Percentiles rank a stretch among this genome's conserved stretches.
Conservation (phyloP, 805 yeast species). For the Saccharomycopsis olivae region DNA sequence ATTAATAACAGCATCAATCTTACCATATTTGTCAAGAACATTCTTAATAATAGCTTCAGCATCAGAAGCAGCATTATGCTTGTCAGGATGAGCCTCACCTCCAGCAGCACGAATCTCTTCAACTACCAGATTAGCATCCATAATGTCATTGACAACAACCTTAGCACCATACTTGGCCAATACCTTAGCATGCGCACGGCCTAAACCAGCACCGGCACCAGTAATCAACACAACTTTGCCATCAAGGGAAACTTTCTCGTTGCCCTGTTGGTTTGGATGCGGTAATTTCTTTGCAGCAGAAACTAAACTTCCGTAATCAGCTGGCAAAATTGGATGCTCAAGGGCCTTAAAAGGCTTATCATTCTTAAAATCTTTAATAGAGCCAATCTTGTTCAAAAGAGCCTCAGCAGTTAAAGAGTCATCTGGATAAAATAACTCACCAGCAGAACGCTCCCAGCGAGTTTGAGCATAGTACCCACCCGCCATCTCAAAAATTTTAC, state of each 20-base stretch:
- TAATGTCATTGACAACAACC: constrained; percentile 87
- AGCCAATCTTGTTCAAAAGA: constrained; percentile 54
- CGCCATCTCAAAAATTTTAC: constrained; percentile 83
- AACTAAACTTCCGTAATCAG: constrained; percentile 58
- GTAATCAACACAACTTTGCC: constrained; percentile 85
- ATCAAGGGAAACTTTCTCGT: constrained; percentile 48
- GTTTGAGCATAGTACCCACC: constrained; percentile 90
- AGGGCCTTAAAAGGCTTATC: constrained; percentile 42
- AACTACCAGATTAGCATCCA: constrained; percentile 63
- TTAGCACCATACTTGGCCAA: constrained; percentile 90
- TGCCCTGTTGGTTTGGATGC: constrained; percentile 44
- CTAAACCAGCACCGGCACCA: constrained; percentile 94
- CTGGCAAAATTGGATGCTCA: constrained; percentile 61
- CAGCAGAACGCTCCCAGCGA: constrained; percentile 90
- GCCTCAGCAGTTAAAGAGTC: constrained; percentile 75
- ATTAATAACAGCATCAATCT: constrained; percentile 76
- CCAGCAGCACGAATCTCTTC: constrained; percentile 64
- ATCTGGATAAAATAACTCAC: constrained; percentile 74
- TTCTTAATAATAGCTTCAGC: constrained; percentile 68
- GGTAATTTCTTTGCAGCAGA: constrained; percentile 42
- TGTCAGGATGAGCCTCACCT: constrained; percentile 74
- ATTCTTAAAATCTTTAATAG: constrained; percentile 47
- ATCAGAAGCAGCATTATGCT: constrained; percentile 69
- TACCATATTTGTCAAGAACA: constrained; percentile 68
- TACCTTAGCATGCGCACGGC: constrained; percentile 76